Conservation (phyloP, 495 filamentous ascomycete genomes). For the Penicillium samsonianum region DNA sequence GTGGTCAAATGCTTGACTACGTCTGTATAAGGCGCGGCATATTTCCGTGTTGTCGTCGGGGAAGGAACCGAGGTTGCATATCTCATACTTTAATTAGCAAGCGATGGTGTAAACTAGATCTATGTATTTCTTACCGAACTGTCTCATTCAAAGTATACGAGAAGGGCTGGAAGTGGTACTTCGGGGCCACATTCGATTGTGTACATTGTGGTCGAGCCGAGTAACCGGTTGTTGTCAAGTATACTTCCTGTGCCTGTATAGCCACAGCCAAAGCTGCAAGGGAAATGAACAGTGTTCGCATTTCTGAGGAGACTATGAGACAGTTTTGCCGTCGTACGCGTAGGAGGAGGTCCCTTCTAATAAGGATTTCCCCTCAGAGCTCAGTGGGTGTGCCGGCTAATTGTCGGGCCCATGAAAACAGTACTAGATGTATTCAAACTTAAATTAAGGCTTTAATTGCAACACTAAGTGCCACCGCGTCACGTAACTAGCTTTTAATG, state of each 20-base stretch:
- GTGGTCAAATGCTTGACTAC: conserved; percentile 22
- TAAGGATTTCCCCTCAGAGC: not conserved
- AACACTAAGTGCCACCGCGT: not conserved
- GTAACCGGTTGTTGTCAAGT: conserved; percentile 24
- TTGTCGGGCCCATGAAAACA: conserved; percentile 1
- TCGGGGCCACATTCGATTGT: conserved; percentile 14
- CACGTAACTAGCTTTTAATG: not conserved
- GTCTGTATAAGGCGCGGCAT: conserved; percentile 24
- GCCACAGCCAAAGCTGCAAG: conserved; percentile 11
- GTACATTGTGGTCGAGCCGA: conserved; percentile 29
- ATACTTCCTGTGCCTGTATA: conserved; percentile 27
- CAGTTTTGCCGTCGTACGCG: not conserved
- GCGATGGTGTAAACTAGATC: not conserved
- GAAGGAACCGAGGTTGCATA: conserved; percentile 32
- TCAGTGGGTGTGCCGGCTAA: not conserved
- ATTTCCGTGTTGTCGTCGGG: conserved; percentile 27
- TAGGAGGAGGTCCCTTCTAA: not conserved
- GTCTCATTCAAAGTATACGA: conserved; percentile 29
- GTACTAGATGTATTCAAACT: not conserved
- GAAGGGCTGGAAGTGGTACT: conserved; percentile 29
- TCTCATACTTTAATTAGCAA: conserved; percentile 17
- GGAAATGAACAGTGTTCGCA: not conserved
- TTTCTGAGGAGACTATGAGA: not conserved
- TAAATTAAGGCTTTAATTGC: not conserved
- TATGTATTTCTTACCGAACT: conserved; percentile 19